Base-by-base conservation (phyloP, 129 eudicot genomes). In the Flaveria ramosissima region DNA sequence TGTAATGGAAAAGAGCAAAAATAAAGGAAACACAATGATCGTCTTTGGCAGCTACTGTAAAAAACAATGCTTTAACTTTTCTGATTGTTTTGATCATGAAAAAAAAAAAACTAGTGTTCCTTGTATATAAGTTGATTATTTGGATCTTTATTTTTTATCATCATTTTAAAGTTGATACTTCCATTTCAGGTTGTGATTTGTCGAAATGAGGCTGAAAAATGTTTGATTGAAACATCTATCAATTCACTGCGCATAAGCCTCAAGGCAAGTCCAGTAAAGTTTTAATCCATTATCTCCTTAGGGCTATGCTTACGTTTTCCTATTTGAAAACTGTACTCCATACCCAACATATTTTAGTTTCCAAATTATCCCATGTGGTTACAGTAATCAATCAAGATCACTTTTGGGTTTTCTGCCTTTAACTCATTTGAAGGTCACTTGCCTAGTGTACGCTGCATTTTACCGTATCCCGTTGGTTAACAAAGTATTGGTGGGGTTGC, bases 161-260 rank as follows among this genome's bases (percentile, higher is more conserved):
- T 76, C 32, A 15, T 57, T 20, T 62, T 59, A 64, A 42, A 39
- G 77, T 41, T 71, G 50, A 4, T 26, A 48, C 23, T 42, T 56
- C 26, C 74, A 48, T 61, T 77, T 75, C 80, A 94, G 98, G 92
- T 94, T 79, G 72, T 94, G 82, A 94, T 94, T 39, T 94, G 98
- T 77, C 88, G 98, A 89, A 94, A 94, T 81, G 98, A 94, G 61
- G 93, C 98, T 81, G 98, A 94, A 78, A 93, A 91, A 80, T 94
- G 98, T 82, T 87, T 94, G 86, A 91, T 94, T 73, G 98, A 93
- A 87, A 93, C 98, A 42, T 94, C 97, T 41, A 94, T 94, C 39
- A 94, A 91, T 84, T 94, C 98, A 17, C 83, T 94, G 68, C 91
- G 98, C 16, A 94, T 94, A 73, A 94, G 98, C 81, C 93, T 94